These are phyloP conservation scores for Backusella tuberculispora DNA, from an alignment of 192 early-diverging fungal species.

Conservation along the genomic window DNA sequence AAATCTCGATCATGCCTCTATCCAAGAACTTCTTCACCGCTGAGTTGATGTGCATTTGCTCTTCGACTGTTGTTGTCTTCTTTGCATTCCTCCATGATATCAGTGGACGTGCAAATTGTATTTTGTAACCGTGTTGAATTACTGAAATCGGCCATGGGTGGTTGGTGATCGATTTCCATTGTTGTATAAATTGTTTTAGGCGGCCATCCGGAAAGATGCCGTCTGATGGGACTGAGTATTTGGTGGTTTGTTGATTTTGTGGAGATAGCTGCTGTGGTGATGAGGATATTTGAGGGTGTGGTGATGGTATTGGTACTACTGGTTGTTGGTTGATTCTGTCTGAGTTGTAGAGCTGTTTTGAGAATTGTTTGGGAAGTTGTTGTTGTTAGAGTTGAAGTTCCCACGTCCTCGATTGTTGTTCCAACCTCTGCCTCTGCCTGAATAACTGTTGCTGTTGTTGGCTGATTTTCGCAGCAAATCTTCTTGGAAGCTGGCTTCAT, in stretches of 20 bases:
- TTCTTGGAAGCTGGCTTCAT: neutral
- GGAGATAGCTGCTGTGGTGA: too few species aligned
- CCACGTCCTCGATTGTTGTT: too few species aligned
- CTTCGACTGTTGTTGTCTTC: too few species aligned
- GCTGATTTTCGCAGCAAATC: too few species aligned
- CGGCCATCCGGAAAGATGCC: slow-evolving; percentile 10
- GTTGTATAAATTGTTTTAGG: neutral
- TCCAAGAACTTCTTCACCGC: slow-evolving; percentile 26
- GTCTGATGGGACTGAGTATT: neutral
- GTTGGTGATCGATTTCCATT: neutral
- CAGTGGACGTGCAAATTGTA: neutral
- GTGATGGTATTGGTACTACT: too few species aligned
- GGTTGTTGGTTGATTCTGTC: neutral
- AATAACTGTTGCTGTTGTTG: too few species aligned
- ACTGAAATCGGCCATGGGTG: slow-evolving; percentile 3
- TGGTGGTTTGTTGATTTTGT: neutral
- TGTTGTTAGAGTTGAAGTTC: too few species aligned
- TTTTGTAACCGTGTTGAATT: neutral
- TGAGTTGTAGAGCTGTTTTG: too few species aligned
- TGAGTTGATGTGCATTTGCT: too few species aligned
- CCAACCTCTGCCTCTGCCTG: too few species aligned
- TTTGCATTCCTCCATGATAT: slow-evolving; percentile 5
- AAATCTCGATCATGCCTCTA: neutral
- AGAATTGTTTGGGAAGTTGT: too few species aligned
- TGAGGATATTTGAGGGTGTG: too few species aligned